Conservation (phyloP, 2,329 filamentous ascomycete genomes). For the Ampelomyces quisqualis region DNA sequence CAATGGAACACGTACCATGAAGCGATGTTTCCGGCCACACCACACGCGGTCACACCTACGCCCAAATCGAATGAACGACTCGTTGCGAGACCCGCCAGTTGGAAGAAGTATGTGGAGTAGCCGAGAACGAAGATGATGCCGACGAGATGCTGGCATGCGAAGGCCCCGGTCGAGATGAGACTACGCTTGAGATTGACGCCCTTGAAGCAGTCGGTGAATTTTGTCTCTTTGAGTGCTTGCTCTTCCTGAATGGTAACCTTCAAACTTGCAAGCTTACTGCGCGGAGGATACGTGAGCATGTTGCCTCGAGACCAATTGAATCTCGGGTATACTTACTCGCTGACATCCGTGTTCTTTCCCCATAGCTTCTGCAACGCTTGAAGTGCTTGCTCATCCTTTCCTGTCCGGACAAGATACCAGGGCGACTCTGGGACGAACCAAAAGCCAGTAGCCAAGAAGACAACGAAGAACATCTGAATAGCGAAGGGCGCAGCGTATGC, state of each 20-base stretch:
- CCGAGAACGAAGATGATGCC: constrained; percentile 46
- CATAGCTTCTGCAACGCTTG: constrained; percentile 59
- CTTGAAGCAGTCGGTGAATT: constrained; percentile 76
- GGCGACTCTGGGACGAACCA: constrained; percentile 67
- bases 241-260: background rate
- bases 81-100: constrained; percentile 44
- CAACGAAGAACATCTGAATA: constrained; percentile 71
- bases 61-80: constrained; percentile 43
- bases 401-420: constrained; percentile 70
- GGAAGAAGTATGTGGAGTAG: constrained; percentile 48
- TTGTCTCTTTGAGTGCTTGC: background rate
- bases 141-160: constrained; percentile 46
- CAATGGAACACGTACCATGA: constrained; percentile 59
- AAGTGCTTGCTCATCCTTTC: constrained; percentile 63
- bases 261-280: background rate
- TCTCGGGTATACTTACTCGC: constrained; percentile 67
- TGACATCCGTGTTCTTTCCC: constrained; percentile 50
- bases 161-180: constrained; percentile 58
- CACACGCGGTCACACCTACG: constrained; percentile 58
- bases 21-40: constrained; percentile 74
- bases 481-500: constrained; percentile 64
- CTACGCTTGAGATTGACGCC: constrained; percentile 75
- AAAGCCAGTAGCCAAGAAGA: constrained; percentile 63
- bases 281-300: background rate
- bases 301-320: constrained; percentile 48